phyloP scores from a whole-genome alignment of 1,139 yeast genomes.

The Candida tetrigidarum region DNA sequence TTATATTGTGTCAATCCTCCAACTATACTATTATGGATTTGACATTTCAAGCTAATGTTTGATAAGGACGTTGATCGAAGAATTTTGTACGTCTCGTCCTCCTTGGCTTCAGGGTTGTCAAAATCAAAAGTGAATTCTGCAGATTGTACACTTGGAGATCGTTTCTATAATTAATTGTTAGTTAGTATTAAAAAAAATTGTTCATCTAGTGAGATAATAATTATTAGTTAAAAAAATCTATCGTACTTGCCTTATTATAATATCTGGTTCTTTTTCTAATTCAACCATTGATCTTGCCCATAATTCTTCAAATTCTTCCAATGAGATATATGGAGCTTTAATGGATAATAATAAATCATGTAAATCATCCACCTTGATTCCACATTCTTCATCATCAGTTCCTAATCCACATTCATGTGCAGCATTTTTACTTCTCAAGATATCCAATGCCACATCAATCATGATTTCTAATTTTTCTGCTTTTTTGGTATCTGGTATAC shows the following conservation, averaged over 20 bases:
- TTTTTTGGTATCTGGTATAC: conserved; percentile 79
- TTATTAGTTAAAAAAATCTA: conserved; percentile 10
- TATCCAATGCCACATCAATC: conserved; percentile 67
- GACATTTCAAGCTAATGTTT: conserved; percentile 66
- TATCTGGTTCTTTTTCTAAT: conserved; percentile 73
- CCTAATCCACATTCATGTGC: conserved; percentile 64
- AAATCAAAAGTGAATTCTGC: conserved; percentile 26
- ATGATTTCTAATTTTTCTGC: conserved; percentile 71
- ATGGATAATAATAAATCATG: conserved; percentile 61
- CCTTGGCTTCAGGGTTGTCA: conserved; percentile 37
- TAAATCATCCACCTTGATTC: conserved; percentile 56
- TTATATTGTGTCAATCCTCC: conserved; percentile 52
- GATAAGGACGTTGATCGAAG: conserved; percentile 76
- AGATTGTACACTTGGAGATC: conserved; percentile 30
- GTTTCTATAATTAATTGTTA: conserved; percentile 32
- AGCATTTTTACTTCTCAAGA: conserved; percentile 74
- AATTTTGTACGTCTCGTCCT: conserved; percentile 46
- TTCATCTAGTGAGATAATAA: no score
- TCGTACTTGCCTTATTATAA: conserved; percentile 75
- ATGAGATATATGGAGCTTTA: conserved; percentile 63
- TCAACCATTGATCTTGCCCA: conserved; percentile 73
- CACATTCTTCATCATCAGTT: conserved; percentile 51
- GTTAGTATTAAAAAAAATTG: conserved; percentile 24
- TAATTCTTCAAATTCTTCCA: conserved; percentile 77
- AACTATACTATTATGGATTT: conserved; percentile 56